Evolutionary conservation across 257 asterid species (phyloP).

Genomic region (Lycium ferocissimum): DNA sequence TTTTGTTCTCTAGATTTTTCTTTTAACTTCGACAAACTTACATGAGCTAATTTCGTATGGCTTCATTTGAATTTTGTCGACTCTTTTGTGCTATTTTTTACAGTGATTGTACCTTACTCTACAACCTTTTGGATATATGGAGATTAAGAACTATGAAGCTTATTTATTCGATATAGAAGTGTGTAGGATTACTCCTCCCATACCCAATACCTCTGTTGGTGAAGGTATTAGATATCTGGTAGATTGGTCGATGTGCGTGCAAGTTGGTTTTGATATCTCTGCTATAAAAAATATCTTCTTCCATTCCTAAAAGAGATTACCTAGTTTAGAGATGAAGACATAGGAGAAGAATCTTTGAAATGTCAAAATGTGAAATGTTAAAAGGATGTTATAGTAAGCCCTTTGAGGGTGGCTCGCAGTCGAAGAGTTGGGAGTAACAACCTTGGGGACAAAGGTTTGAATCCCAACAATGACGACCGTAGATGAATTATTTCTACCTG

Average conservation of each 20-base stretch:
- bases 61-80: background rate
- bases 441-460: background rate
- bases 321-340: background rate
- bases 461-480: background rate
- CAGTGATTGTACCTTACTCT: background rate
- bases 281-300: background rate
- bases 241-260: background rate
- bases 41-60: background rate
- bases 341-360: background rate
- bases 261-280: background rate
- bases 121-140: background rate
- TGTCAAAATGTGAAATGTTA: background rate
- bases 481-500: background rate
- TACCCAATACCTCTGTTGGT: background rate
- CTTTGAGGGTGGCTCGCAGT: background rate
- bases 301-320: background rate
- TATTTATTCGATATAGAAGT: conserved; percentile 2
- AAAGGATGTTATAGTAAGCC: background rate
- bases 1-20: conserved; percentile 20
- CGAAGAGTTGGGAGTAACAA: background rate
- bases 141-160: background rate
- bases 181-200: background rate
- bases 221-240: background rate
- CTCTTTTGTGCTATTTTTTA: background rate
- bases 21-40: background rate